Conservation (phyloP, 306 rosid species). For the Morella rubra region DNA sequence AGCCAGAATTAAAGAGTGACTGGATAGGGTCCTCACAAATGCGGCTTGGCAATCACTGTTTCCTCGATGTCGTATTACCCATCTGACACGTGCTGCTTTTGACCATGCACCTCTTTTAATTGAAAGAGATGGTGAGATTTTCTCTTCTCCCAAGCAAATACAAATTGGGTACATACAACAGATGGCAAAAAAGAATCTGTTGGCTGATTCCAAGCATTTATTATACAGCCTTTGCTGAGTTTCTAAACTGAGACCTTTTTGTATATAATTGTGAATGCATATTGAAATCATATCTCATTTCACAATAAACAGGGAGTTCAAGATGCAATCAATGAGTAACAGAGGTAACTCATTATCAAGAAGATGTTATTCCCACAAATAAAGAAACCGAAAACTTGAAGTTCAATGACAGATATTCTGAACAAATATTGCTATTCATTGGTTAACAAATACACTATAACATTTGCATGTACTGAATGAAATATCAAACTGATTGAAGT, state of each 20-base stretch:
- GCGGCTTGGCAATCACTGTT: too few species aligned
- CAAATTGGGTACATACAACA: neutral
- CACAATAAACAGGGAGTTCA: neutral
- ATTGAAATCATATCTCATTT: neutral
- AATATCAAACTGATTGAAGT: too few species aligned
- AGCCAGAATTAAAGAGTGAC: too few species aligned
- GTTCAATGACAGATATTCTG: neutral
- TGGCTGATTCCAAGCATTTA: neutral
- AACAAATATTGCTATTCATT: neutral
- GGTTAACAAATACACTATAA: constrained; percentile 1
- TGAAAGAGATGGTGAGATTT: too few species aligned
- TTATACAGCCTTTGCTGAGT: too few species aligned
- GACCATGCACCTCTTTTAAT: too few species aligned
- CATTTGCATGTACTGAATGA: neutral
- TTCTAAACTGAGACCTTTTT: too few species aligned
- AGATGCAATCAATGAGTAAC: neutral
- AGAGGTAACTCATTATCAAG: neutral
- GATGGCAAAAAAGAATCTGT: neutral
- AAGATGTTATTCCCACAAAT: neutral
- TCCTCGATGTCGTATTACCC: too few species aligned
- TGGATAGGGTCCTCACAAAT: too few species aligned
- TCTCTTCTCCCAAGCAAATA: too few species aligned
- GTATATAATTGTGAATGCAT: neutral
- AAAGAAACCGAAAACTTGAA: constrained; percentile 1
- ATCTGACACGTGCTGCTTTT: too few species aligned